phyloP scores from a whole-genome alignment of 2,329 filamentous ascomycete species.

The Lomentospora prolificans region DNA sequence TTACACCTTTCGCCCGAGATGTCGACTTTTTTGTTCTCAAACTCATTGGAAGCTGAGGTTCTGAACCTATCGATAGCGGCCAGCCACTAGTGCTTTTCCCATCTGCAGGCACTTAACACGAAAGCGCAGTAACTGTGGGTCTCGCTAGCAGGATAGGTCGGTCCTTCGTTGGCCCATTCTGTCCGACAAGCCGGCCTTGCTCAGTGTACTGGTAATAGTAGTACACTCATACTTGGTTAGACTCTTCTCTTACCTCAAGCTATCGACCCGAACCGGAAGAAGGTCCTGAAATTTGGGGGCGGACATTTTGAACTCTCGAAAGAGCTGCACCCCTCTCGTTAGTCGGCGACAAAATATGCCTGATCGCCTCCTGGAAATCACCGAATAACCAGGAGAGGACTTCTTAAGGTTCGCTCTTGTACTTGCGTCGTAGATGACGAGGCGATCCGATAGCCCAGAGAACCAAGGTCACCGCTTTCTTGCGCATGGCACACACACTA shows the following conservation, averaged over 20 bases:
- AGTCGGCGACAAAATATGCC: background rate
- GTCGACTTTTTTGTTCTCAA: background rate
- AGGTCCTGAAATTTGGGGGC: too few relatives aligned
- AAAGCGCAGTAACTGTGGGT: background rate
- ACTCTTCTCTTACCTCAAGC: too few relatives aligned
- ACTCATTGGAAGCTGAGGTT: background rate
- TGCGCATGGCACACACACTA: too few relatives aligned
- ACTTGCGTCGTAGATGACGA: background rate
- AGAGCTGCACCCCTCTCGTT: background rate
- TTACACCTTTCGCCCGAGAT: too few relatives aligned
- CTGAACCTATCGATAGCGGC: background rate
- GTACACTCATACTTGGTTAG: too few relatives aligned
- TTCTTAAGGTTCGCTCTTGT: background rate
- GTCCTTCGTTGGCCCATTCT: background rate
- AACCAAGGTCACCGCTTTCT: background rate
- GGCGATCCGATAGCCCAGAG: background rate
- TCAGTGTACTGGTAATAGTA: too few relatives aligned
- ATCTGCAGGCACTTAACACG: constrained; percentile 5
- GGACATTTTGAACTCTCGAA: too few relatives aligned
- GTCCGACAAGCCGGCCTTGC: background rate
- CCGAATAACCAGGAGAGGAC: background rate
- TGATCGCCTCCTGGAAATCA: background rate
- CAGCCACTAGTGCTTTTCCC: background rate
- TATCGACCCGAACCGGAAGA: too few relatives aligned
- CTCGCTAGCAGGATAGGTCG: background rate